A percentile compares a stretch with the other conserved stretches of the same genome.
phyloP scores from a whole-genome alignment of 1,139 yeast genomes.

The Komagataea norvegica region DNA sequence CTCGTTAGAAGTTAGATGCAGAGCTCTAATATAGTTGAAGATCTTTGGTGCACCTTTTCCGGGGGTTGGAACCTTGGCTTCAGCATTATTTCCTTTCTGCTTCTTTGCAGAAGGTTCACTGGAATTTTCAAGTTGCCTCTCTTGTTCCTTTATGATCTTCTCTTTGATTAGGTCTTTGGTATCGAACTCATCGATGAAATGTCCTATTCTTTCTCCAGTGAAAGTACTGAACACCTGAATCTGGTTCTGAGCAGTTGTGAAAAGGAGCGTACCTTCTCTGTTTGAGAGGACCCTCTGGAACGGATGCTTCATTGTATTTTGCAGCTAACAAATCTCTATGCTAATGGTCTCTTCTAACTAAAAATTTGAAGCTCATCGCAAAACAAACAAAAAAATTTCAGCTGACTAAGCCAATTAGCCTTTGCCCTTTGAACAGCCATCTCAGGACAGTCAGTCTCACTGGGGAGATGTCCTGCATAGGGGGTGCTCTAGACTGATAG shows the following conservation, averaged over 20 bases:
- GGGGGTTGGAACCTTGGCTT: conserved; percentile 55
- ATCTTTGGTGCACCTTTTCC: conserved; percentile 66
- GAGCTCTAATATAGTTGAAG: conserved; percentile 59
- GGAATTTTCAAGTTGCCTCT: conserved; percentile 13
- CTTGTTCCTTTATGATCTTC: conserved; percentile 35
- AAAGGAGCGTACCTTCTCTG: conserved; percentile 42
- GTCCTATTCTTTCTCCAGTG: conserved; percentile 38
- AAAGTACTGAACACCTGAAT: conserved; percentile 45
- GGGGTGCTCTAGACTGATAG: too few species aligned
- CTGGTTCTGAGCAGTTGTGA: conserved; percentile 52
- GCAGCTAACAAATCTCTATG: background rate
- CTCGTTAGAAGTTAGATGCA: conserved; percentile 51
- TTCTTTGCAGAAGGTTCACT: conserved; percentile 27
- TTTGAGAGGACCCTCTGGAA: conserved; percentile 50
- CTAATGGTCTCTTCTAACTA: background rate
- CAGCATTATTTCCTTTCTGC: conserved; percentile 32
- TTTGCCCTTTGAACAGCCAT: too few species aligned
- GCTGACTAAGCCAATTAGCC: conserved; percentile 3
- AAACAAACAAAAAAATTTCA: conserved; percentile 4
- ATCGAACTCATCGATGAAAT: conserved; percentile 57
- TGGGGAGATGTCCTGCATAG: too few species aligned
- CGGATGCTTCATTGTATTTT: conserved; percentile 57
- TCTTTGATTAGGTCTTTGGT: conserved; percentile 36
- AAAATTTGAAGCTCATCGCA: conserved; percentile 11
- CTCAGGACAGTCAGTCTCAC: too few species aligned